These are phyloP conservation scores for Diophrys appendiculata DNA, from an alignment of 73 alveolate species.

Conservation along the genomic window DNA sequence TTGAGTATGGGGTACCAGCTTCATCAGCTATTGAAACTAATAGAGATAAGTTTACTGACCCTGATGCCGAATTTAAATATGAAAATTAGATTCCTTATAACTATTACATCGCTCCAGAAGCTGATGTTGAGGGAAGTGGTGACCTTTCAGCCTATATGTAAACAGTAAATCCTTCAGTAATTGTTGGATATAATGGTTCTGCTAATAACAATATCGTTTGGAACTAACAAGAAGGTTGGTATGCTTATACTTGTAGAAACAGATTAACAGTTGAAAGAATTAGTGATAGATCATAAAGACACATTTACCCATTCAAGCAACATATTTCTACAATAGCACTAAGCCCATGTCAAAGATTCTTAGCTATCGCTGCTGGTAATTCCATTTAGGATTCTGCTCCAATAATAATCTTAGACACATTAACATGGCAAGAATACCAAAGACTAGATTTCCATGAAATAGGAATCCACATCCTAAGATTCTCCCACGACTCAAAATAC, in stretches of 20 bases:
- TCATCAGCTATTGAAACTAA: neutral
- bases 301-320: conserved; percentile 33
- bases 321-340: conserved; percentile 64
- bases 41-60: neutral
- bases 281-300: conserved; percentile 60
- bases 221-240: conserved; percentile 71
- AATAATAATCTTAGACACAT: conserved; percentile 66
- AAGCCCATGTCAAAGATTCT: conserved; percentile 53
- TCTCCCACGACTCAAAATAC: conserved; percentile 67
- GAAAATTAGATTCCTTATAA: conserved; percentile 21
- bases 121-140: conserved; percentile 27
- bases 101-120: conserved; percentile 20
- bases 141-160: conserved; percentile 52
- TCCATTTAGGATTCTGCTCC: conserved; percentile 73
- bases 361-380: conserved; percentile 70
- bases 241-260: conserved; percentile 69
- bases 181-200: conserved; percentile 38
- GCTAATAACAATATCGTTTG: conserved; percentile 72
- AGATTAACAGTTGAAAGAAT: conserved; percentile 70
- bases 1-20: neutral
- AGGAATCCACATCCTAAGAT: conserved; percentile 70
- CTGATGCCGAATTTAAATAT: conserved; percentile 4
- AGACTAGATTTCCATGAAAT: conserved; percentile 76
- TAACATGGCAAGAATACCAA: conserved; percentile 39
- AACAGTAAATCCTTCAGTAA: conserved; percentile 33